These are phyloP conservation scores for Saccharomycopsis javanensis DNA, from an alignment of 805 yeast species.

Conservation along the genomic window DNA sequence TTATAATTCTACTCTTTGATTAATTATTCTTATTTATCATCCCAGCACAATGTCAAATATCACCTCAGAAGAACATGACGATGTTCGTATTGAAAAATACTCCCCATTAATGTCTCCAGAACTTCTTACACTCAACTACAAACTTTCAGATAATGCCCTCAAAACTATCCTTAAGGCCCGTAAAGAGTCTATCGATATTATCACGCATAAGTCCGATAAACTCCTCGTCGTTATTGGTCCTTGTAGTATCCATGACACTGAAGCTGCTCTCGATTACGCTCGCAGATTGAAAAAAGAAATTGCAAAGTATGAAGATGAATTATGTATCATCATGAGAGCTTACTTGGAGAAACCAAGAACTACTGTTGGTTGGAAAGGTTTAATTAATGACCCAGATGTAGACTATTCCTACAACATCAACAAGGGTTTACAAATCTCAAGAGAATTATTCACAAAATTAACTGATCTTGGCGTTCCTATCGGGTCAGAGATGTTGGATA, in stretches of 20 bases:
- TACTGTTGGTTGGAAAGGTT: constrained; percentile 98
- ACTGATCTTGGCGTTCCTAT: constrained; percentile 74
- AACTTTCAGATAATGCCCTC: constrained; percentile 50
- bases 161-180: constrained; percentile 66
- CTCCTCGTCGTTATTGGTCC: constrained; percentile 90
- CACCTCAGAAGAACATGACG: constrained; percentile 33
- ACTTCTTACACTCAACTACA: constrained; percentile 76
- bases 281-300: constrained; percentile 48
- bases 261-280: constrained; percentile 86
- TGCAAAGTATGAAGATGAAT: constrained; percentile 58
- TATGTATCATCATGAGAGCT: constrained; percentile 91
- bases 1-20: too few relatives aligned
- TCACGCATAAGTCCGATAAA: constrained; percentile 80
- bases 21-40: too few relatives aligned
- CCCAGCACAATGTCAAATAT: neutral
- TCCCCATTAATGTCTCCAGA: constrained; percentile 96
- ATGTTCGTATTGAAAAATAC: constrained; percentile 78
- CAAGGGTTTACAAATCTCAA: constrained; percentile 83
- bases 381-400: constrained; percentile 94
- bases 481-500: constrained; percentile 96
- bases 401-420: constrained; percentile 89
- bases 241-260: constrained; percentile 92
- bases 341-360: constrained; percentile 97
- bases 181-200: constrained; percentile 58
- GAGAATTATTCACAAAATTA: constrained; percentile 76